Base-by-base conservation (phyloP, 306 rosid species). In the Calophaca sinica region DNA sequence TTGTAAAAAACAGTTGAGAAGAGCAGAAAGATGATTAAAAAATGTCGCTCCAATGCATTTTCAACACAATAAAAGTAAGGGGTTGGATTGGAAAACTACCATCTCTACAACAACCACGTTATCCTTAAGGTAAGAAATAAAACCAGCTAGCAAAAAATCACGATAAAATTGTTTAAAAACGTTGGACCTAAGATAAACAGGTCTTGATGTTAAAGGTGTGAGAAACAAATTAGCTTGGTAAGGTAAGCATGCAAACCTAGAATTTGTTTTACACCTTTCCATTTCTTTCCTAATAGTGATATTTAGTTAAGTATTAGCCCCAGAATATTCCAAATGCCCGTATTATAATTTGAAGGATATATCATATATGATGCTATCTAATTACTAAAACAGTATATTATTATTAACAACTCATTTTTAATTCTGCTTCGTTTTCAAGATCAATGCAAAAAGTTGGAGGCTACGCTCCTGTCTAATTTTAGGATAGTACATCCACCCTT, bases 201-300 rank as follows among this genome's bases (percentile, higher is more conserved):
- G 9, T 14, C 38, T 13, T 46, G 28, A 45, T 32, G 38, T 7
- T 13, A 6, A 5, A 45, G 35, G 50, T n/a, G 7, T 60, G 70
- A 26, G 46, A 45, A 58, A 59, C 51, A 62, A 49, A 38, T 72
- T 55, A 33, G 38, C 72, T 28, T 15, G n/a, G 28, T 44, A 53
- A 12, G 49, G 60, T 51, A 36, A 62, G 10, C 48, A 31, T 10
- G 54, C 53, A n/a, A 45, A 69, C 60, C 20, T 26, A 45, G 5
- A 33, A 61, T 12, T 44, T 62, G 54, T 62, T 74, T 74, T 60
- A 9, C 6, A 59, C 61, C 41, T 65, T 42, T 66, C 32, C 20
- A 9, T 33, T 42, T 9, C 8, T 35, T 35, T 52, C 35, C 54
- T 68, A 61, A 76, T 26, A 2, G 59, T 35, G 52, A 69, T 28